Conservation (phyloP, 78 protist species). For the Cavenderia fasciculata region DNA sequence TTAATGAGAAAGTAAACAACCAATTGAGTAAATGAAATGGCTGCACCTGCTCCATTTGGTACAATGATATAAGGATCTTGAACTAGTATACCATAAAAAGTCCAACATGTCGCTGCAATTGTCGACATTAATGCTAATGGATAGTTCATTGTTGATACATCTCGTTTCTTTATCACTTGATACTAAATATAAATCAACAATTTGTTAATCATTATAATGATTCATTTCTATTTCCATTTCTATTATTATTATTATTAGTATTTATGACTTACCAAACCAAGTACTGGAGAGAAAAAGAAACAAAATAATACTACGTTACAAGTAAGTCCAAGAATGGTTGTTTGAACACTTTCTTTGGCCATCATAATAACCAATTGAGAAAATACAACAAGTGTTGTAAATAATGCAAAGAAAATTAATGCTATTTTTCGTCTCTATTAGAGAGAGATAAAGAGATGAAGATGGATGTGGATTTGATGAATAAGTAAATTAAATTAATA, state of each 20-base stretch:
- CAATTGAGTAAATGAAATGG: constrained; percentile 12
- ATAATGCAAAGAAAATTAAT: background rate
- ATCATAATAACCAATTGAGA: background rate
- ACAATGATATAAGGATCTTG: constrained; percentile 18
- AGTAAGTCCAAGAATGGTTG: constrained; percentile 11
- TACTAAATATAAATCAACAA: background rate
- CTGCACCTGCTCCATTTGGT: constrained; percentile 59
- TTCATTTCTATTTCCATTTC: background rate
- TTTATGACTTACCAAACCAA: constrained; percentile 33
- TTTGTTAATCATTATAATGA: background rate
- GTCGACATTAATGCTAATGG: constrained; percentile 2
- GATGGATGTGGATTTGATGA: background rate
- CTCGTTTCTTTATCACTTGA: constrained; percentile 18
- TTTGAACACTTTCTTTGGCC: background rate
- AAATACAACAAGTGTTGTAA: background rate
- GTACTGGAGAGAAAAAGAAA: constrained; percentile 34
- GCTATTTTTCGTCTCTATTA: constrained; percentile 10
- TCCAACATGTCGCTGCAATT: constrained; percentile 25
- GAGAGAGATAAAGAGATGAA: background rate
- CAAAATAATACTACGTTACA: constrained; percentile 23
- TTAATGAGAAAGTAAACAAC: background rate
- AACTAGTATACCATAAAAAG: constrained; percentile 11
- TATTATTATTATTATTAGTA: background rate
- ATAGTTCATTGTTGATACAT: constrained; percentile 10
- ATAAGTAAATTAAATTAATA: no score